phyloP scores from a whole-genome alignment of 805 yeast genomes.

The Saitoella complicata region DNA sequence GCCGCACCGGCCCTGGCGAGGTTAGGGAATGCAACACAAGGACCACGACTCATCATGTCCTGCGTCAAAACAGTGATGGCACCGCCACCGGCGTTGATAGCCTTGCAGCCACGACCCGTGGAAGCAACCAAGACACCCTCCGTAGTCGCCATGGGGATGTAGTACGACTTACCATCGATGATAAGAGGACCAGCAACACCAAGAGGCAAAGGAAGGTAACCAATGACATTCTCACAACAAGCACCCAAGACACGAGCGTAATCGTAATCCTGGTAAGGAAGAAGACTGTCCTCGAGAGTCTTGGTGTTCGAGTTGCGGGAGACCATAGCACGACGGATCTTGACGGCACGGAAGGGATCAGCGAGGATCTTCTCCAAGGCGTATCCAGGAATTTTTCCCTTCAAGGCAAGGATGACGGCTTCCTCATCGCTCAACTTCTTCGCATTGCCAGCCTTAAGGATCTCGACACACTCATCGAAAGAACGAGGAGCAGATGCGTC shows the following conservation, averaged over 20 bases:
- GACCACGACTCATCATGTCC: constrained; percentile 99
- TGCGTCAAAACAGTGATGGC: constrained; percentile 77
- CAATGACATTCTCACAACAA: constrained; percentile 97
- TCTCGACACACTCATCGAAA: constrained; percentile 44
- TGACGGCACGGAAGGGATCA: constrained; percentile 84
- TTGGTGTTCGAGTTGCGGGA: constrained; percentile 72
- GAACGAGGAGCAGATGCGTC: constrained; percentile 17
- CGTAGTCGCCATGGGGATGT: constrained; percentile 97
- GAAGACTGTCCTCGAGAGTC: constrained; percentile 46
- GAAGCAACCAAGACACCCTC: constrained; percentile 98
- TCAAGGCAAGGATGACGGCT: constrained; percentile 49
- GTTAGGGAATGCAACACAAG: constrained; percentile 80
- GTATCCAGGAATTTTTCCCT: constrained; percentile 75
- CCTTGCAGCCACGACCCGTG: constrained; percentile 98
- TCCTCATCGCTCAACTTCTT: constrained; percentile 54
- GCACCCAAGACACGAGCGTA: constrained; percentile 96
- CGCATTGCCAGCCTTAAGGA: constrained; percentile 57
- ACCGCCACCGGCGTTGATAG: constrained; percentile 95
- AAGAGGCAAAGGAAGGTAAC: constrained; percentile 89
- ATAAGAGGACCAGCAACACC: constrained; percentile 96
- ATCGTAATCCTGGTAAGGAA: constrained; percentile 75
- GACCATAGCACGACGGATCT: constrained; percentile 82
- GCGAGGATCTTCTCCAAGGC: constrained; percentile 85
- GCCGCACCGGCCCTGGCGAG: constrained; percentile 84
- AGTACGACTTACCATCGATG: constrained; percentile 75